A percentile compares a stretch with the other conserved stretches of the same genome.
Evolutionary conservation across 1,139 yeast species (phyloP).

Genomic region (Yamadazyma kanchanaburiensis): DNA sequence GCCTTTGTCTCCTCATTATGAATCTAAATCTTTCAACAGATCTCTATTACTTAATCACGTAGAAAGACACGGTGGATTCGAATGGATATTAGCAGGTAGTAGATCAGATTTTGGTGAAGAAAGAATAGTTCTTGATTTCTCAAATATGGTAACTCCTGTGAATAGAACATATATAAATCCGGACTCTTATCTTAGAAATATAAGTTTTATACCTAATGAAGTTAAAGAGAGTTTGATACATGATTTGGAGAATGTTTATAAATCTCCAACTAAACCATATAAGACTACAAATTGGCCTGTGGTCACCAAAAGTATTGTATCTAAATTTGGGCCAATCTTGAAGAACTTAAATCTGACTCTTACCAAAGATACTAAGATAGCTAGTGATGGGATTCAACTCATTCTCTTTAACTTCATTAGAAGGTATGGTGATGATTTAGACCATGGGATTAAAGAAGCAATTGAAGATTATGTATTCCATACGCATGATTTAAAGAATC

Average conservation of each 20-base stretch:
- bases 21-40: conserved; percentile 5
- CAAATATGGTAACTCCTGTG: conserved; percentile 47
- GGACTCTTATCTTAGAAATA: conserved; percentile 45
- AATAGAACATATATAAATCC: conserved; percentile 43
- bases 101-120: conserved; percentile 42
- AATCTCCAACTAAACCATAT: conserved; percentile 27
- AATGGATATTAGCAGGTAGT: conserved; percentile 40
- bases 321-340: conserved; percentile 48
- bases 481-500: conserved; percentile 22
- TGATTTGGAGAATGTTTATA: conserved; percentile 26
- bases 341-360: conserved; percentile 26
- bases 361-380: conserved; percentile 6
- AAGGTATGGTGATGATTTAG: conserved; percentile 25
- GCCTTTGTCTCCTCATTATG: neutral
- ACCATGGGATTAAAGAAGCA: conserved; percentile 23
- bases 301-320: conserved; percentile 40
- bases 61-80: conserved; percentile 27
- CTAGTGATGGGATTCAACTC: conserved; percentile 5
- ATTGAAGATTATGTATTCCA: conserved; percentile 45
- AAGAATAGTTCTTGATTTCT: conserved; percentile 45
- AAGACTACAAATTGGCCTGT: conserved; percentile 50
- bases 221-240: conserved; percentile 28
- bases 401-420: conserved; percentile 28
- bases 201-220: conserved; percentile 30
- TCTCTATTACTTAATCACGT: conserved; percentile 12